Evolutionary conservation across 2,329 filamentous ascomycete species (phyloP).

Genomic region (Phialocephala subalpina): DNA sequence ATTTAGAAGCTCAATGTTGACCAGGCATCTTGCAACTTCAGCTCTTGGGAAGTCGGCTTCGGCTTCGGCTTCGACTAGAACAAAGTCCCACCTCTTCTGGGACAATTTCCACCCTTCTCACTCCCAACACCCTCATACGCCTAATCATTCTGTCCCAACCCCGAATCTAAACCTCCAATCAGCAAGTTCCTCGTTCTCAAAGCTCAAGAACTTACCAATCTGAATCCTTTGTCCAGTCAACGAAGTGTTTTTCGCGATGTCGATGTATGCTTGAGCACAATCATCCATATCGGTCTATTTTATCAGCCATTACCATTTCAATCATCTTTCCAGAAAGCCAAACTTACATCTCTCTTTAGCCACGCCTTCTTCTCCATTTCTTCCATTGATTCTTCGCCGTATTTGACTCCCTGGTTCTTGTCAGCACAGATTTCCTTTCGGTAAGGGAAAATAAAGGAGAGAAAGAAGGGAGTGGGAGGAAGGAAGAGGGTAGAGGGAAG

Average conservation of each 20-base stretch:
- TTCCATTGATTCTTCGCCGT: constrained; percentile 59
- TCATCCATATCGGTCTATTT: constrained; percentile 58
- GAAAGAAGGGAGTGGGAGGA: too few relatives aligned
- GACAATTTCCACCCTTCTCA: background rate
- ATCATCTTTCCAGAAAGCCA: background rate
- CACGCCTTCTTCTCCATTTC: constrained; percentile 56
- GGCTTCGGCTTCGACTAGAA: too few relatives aligned
- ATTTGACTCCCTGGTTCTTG: constrained; percentile 55
- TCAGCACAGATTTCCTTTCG: background rate
- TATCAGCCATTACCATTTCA: background rate
- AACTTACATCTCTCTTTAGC: constrained; percentile 63
- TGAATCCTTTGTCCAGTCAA: constrained; percentile 45
- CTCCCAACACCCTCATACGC: background rate
- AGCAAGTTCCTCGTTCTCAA: background rate
- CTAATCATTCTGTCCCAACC: constrained; percentile 29
- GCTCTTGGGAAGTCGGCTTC: background rate
- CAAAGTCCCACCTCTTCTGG: background rate
- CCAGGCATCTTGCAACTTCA: background rate
- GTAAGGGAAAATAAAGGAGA: too few relatives aligned
- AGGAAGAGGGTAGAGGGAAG: too few relatives aligned
- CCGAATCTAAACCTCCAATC: constrained; percentile 23
- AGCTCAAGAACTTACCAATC: constrained; percentile 38
- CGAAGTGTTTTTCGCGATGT: constrained; percentile 57
- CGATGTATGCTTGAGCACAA: constrained; percentile 62
- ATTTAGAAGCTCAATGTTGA: background rate